Percentiles rank a stretch among this genome's conserved stretches.
These are phyloP conservation scores for Lactifluus volemus DNA, from an alignment of 768 basidiomycete species.

Conservation along the genomic window DNA sequence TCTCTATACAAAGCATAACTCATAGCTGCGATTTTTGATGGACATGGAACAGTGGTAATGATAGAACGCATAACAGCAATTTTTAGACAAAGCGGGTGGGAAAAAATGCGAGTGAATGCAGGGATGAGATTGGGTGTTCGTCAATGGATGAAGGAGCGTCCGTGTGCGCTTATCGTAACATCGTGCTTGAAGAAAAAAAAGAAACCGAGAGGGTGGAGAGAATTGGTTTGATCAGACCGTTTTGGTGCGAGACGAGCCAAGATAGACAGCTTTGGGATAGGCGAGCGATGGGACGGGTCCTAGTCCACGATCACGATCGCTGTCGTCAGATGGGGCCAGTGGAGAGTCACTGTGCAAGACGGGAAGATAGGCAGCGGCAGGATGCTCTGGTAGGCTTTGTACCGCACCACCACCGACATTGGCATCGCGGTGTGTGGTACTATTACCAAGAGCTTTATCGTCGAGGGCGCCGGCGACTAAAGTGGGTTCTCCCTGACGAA, in stretches of 20 bases:
- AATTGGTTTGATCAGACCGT: neutral
- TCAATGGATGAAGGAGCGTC: neutral
- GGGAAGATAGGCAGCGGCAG: neutral
- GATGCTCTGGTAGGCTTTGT: neutral
- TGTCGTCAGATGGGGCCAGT: neutral
- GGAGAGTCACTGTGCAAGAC: neutral
- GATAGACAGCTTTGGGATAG: neutral
- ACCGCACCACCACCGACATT: no score
- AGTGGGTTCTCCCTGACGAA: neutral
- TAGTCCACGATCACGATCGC: neutral
- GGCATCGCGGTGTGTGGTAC: neutral
- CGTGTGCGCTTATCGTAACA: neutral
- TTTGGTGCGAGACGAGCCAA: neutral
- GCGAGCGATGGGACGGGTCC: neutral
- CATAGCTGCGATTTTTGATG: slow-evolving; percentile 16
- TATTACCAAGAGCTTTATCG: neutral
- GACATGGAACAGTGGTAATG: slow-evolving; percentile 17
- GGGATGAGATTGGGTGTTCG: neutral
- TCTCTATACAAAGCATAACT: slow-evolving; percentile 8
- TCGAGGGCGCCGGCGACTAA: neutral
- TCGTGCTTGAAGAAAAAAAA: neutral
- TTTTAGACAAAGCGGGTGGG: neutral
- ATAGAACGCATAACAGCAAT: slow-evolving; percentile 10
- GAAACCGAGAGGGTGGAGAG: neutral
- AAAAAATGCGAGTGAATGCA: neutral